Conservation (phyloP, 148 eudicot genomes). For the Cornus controversa region DNA sequence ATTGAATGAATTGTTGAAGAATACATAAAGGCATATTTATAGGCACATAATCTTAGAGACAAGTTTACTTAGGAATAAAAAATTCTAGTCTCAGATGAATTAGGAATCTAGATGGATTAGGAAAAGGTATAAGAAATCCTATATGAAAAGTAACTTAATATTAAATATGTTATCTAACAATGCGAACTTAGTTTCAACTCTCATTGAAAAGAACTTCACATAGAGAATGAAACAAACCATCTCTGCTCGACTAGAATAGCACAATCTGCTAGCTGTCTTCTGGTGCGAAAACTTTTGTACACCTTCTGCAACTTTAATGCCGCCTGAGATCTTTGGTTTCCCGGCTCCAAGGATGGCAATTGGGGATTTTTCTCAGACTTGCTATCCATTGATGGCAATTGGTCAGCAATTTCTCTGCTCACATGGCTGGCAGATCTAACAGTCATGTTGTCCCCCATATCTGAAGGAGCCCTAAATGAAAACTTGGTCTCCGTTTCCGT, state of each 20-base stretch:
- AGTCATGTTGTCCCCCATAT: constrained; percentile 6
- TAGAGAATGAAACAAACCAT: constrained; percentile 33
- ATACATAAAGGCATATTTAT: no score
- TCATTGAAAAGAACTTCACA: neutral
- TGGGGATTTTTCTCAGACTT: constrained; percentile 5
- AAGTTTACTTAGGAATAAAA: no score
- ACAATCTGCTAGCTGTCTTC: constrained; percentile 68
- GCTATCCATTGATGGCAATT: neutral
- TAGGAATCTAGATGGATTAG: no score
- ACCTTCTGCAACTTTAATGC: constrained; percentile 58
- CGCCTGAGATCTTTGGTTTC: constrained; percentile 28
- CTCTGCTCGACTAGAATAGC: constrained; percentile 64
- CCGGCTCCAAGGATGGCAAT: neutral
- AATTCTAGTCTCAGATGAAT: no score
- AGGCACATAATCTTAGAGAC: no score
- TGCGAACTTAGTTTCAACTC: neutral
- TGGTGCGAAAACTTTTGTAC: constrained; percentile 57
- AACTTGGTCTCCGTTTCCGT: constrained; percentile 27
- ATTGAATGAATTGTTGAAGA: no score
- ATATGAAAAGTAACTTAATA: no score
- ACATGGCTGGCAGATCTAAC: constrained; percentile 7
- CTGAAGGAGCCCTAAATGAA: constrained; percentile 18
- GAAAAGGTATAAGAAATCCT: no score
- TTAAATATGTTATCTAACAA: no score
- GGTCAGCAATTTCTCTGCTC: constrained; percentile 8